These are phyloP conservation scores for Beauveria caledonica DNA, from an alignment of 2,329 filamentous ascomycete genomes.

Conservation along the genomic window DNA sequence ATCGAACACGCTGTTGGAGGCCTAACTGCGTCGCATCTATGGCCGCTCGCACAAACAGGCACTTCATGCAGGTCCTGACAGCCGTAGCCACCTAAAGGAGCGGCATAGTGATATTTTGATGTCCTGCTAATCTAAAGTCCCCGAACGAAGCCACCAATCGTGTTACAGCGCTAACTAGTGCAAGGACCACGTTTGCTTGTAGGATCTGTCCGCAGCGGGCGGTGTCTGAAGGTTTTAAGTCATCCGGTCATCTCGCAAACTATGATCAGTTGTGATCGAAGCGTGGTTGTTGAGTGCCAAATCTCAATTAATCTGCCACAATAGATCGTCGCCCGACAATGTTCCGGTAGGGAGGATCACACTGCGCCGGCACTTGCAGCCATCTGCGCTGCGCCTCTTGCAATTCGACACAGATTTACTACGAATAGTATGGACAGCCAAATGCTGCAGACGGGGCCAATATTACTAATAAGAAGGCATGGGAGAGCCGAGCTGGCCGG, in stretches of 20 bases:
- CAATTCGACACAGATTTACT: too few species aligned
- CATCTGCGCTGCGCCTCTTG: neutral
- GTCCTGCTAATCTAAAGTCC: too few species aligned
- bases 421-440: neutral
- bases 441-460: neutral
- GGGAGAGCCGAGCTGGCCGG: neutral
- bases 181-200: too few species aligned
- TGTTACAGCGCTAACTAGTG: too few species aligned
- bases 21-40: neutral
- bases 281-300: neutral
- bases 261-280: neutral
- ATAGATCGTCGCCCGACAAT: neutral
- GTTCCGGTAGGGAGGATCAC: neutral
- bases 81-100: too few species aligned
- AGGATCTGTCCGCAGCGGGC: too few species aligned
- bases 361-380: neutral
- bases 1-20: neutral
- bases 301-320: neutral
- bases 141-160: too few species aligned
- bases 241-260: neutral
- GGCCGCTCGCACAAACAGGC: too few species aligned
- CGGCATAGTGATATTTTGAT: too few species aligned
- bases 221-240: too few species aligned
- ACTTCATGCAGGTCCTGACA: too few species aligned
- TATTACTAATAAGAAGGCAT: neutral